Conservation (phyloP, 176 grass and related monocot genomes). For the Avena eriantha region DNA sequence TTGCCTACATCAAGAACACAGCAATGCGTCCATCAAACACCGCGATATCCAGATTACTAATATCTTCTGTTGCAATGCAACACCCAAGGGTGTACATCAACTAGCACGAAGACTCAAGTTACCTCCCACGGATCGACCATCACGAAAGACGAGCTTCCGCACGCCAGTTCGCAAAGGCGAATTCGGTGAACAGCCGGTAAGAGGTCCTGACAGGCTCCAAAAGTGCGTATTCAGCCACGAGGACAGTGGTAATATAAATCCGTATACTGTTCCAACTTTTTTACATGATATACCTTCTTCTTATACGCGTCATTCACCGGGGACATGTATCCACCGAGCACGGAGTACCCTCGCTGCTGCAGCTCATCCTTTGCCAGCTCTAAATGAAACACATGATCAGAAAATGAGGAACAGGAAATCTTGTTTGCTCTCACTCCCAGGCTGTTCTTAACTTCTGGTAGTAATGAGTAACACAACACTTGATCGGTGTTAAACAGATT, state of each 20-base stretch:
- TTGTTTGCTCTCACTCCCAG: neutral
- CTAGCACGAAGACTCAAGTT: conserved; percentile 30
- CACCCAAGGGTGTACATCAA: neutral
- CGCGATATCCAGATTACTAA: neutral
- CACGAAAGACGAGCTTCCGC: conserved; percentile 69
- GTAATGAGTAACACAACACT: neutral
- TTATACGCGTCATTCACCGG: conserved; percentile 92
- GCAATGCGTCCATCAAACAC: neutral
- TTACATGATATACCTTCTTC: conserved; percentile 62
- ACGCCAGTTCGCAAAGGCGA: conserved; percentile 72
- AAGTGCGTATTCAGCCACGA: conserved; percentile 3
- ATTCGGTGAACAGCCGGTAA: conserved; percentile 53
- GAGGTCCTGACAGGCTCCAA: conserved; percentile 64
- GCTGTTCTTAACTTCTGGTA: neutral
- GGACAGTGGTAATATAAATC: neutral
- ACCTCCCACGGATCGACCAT: conserved; percentile 98
- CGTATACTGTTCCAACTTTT: neutral
- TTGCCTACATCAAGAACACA: conserved; percentile 54
- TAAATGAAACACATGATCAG: conserved; percentile 39
- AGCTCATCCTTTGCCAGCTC: conserved; percentile 87
- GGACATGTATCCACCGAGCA: conserved; percentile 82
- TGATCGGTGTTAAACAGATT: neutral
- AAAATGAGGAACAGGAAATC: neutral
- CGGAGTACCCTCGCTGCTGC: conserved; percentile 58
- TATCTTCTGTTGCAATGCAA: neutral